These are phyloP conservation scores for Phytophthora citrophthora DNA, from an alignment of 352 stramenopile species.

Conservation along the genomic window DNA sequence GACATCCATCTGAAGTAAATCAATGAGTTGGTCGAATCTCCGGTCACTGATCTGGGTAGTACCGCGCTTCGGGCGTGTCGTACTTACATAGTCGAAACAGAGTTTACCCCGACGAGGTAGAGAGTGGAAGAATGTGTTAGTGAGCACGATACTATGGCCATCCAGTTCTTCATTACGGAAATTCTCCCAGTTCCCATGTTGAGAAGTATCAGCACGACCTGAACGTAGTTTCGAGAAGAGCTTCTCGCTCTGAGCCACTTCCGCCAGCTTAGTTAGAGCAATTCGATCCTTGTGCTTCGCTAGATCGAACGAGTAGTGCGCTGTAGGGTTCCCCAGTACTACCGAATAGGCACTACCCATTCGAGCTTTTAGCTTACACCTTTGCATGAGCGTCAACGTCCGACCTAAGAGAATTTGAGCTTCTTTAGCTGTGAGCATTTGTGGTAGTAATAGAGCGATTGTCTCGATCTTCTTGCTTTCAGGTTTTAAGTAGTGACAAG, in stretches of 20 bases:
- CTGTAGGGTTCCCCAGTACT: constrained; percentile 84
- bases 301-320: constrained; percentile 83
- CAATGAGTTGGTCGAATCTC: constrained; percentile 78
- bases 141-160: constrained; percentile 69
- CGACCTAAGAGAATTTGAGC: constrained; percentile 71
- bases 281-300: constrained; percentile 76
- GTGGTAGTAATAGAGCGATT: constrained; percentile 73
- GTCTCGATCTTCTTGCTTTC: constrained; percentile 66
- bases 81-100: constrained; percentile 92
- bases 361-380: constrained; percentile 77
- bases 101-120: constrained; percentile 77
- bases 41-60: constrained; percentile 68
- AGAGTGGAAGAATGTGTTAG: constrained; percentile 80
- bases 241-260: constrained; percentile 87
- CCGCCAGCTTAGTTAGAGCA: constrained; percentile 79
- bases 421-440: constrained; percentile 88
- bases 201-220: constrained; percentile 72
- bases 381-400: constrained; percentile 72
- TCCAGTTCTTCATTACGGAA: constrained; percentile 92
- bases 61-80: constrained; percentile 65
- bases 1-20: constrained; percentile 63
- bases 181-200: constrained; percentile 93
- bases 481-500: constrained; percentile 67
- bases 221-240: constrained; percentile 70
- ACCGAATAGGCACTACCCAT: constrained; percentile 88